Base-by-base conservation (phyloP, 257 asterid species). In the Marsdenia floribunda region DNA sequence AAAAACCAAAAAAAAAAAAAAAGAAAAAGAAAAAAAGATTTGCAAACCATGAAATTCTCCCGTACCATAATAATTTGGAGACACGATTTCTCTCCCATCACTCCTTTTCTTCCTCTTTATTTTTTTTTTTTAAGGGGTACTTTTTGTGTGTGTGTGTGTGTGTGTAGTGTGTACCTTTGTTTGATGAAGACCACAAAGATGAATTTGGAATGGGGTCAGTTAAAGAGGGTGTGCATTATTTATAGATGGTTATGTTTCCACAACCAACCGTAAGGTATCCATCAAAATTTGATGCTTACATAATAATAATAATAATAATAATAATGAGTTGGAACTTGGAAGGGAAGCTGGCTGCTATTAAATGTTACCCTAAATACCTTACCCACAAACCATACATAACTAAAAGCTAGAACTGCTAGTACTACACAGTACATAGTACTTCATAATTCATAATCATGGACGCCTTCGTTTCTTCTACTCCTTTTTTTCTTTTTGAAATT, bases 121-220 rank as follows among this genome's bases (percentile, higher is more conserved):
- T 19, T 16, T 19, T 52, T 52, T 52, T 15, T 52, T 53, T 53
- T 4, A 13, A n/a, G n/a, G 54, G 67, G 67, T 60, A 29, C 24
- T 19, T 53, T 21, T 55, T 55, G 10, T 2, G 59, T 46, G 69
- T 64, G 18, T 18, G 6, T 16, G 13, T 38, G n/a, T n/a, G n/a
- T n/a, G n/a, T n/a, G n/a, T n/a, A n/a, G n/a, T n/a, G 9, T 37
- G 71, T 66, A 38, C 71, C 33, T 8, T 8, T 19, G 9, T 38
- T 19, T 38, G 33, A 66, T 66, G 16, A 66, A 66, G 52, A n/a
- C 71, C 71, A 38, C 71, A 38, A 40, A 66, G 29, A 66, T 66
- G 52, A 38, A 66, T 38, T 66, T 42, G 50, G 11, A 37, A 21
- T 55, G 61, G 61, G 61, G 50, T 19, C 7, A 21, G 29, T 4